Base-by-base conservation (phyloP, 108 stramenopile species). In the Ochromonas danica region DNA sequence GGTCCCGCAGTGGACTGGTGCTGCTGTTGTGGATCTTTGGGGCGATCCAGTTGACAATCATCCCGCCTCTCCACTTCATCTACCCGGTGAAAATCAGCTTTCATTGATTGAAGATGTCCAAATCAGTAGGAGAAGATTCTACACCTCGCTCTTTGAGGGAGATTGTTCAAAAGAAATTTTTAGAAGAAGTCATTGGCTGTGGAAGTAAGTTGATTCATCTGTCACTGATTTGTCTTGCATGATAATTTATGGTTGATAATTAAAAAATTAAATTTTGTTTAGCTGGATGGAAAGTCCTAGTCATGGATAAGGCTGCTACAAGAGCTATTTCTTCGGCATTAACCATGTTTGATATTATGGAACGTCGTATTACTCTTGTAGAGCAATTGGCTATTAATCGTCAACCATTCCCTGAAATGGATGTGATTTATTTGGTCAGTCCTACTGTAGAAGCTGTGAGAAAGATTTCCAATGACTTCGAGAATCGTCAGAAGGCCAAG, bases 381-480 rank as follows among this genome's bases (percentile, higher is more conserved):
- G 95, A 96, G 81, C 88, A 90, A 51, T 80, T 95, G 27, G 78
- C 84, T 31, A 92, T 91, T 83, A 91, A 90, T 77, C 87, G 98
- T 30, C 96, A 96, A 28, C 96, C 96, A 0, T 95, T 96, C 74
- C 89, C 87, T 35, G 94, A 97, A 72, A 93, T 93, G 92, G 92
- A 86, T 1, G 95, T 87, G n/a, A 83, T 97, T 39, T 98, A 97
- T 65, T 62, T 97, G 14, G 80, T 95, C 27, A 84, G 89, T 39
- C 95, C 96, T 25, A 93, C 88, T 39, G 74, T 84, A 35, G 88
- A 90, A 36, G 92, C 92, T 62, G 85, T 96, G n/a, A 45, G 79
- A 0, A 75, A 71, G 30, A 85, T 97, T 10, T 43, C 91, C 42
- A 85, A 84, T 39, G 94, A 95, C 84, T 98, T 85, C 40, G 61